Evolutionary conservation across 208 protist species (phyloP).

Genomic region (Crithidia brevicula): DNA sequence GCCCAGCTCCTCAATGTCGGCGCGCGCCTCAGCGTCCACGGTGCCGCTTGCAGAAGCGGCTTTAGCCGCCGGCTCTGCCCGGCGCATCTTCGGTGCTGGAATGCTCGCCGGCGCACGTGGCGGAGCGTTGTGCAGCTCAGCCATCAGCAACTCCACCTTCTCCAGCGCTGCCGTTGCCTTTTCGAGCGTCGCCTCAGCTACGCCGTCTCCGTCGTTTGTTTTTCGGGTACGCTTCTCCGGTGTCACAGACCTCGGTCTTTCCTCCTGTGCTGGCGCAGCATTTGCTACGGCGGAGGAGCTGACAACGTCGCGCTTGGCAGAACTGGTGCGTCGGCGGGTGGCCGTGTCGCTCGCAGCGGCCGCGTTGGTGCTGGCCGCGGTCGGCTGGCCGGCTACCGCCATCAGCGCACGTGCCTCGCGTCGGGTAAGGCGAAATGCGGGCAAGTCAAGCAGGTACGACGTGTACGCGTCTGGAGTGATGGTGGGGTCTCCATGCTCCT

Average conservation of each 20-base stretch:
- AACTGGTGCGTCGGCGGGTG: constrained; percentile 22
- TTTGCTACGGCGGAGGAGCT: neutral
- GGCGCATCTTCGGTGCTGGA: constrained; percentile 6
- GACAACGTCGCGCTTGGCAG: neutral
- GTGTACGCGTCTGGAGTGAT: constrained; percentile 83
- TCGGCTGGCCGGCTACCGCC: constrained; percentile 15
- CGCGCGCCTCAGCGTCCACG: constrained; percentile 66
- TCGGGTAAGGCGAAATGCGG: constrained; percentile 65
- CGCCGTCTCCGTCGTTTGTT: neutral
- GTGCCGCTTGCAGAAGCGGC: neutral
- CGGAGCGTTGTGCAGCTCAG: constrained; percentile 16
- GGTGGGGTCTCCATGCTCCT: constrained; percentile 74
- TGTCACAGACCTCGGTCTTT: neutral
- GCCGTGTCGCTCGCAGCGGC: constrained; percentile 27
- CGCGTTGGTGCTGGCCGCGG: constrained; percentile 3
- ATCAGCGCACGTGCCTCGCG: constrained; percentile 54
- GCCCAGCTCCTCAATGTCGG: constrained; percentile 75
- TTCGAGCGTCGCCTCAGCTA: constrained; percentile 26
- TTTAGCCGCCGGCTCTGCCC: constrained; percentile 7
- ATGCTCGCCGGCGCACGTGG: neutral
- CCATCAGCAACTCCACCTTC: constrained; percentile 33
- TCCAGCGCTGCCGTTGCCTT: constrained; percentile 38
- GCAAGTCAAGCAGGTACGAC: constrained; percentile 72
- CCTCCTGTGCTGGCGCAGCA: neutral
- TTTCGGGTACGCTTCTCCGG: constrained; percentile 5